Evolutionary conservation across 164 flowering plant species (phyloP).

Genomic region (grape (Vitis vinifera)): DNA sequence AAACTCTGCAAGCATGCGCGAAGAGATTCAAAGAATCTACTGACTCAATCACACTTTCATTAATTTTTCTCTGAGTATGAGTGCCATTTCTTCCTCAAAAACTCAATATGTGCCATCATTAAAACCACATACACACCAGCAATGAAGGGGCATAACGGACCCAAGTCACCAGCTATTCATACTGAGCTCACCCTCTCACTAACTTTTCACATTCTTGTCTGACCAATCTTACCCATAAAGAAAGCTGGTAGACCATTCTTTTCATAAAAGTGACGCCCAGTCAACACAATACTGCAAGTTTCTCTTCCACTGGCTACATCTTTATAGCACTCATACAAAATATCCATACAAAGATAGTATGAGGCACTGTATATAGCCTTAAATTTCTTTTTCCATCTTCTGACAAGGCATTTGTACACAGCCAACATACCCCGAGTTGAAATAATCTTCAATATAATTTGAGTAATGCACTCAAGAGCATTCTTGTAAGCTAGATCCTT

Average conservation of each 20-base stretch:
- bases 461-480: slow-evolving; percentile 87
- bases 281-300: slow-evolving; percentile 87
- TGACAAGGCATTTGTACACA: slow-evolving; percentile 66
- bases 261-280: slow-evolving; percentile 90
- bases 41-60: slow-evolving; percentile 89
- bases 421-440: slow-evolving; percentile 92
- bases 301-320: slow-evolving; percentile 93
- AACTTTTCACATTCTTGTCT: slow-evolving; percentile 94
- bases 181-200: slow-evolving; percentile 74
- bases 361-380: slow-evolving; percentile 91
- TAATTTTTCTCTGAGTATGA: slow-evolving; percentile 65
- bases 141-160: slow-evolving; percentile 83
- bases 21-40: slow-evolving; percentile 93
- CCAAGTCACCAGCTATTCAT: slow-evolving; percentile 80
- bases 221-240: slow-evolving; percentile 97
- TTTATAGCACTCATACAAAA: slow-evolving; percentile 75
- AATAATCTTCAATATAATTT: slow-evolving; percentile 76
- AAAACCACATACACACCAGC: slow-evolving; percentile 91
- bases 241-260: slow-evolving; percentile 93
- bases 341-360: slow-evolving; percentile 46
- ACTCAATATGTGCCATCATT: slow-evolving; percentile 98
- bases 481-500: slow-evolving; percentile 90
- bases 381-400: slow-evolving; percentile 78
- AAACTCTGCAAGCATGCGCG: slow-evolving; percentile 53
- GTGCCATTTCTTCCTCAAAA: slow-evolving; percentile 91